Base-by-base conservation (phyloP, 2,329 filamentous ascomycete genomes). In the Fusarium nygamai region DNA sequence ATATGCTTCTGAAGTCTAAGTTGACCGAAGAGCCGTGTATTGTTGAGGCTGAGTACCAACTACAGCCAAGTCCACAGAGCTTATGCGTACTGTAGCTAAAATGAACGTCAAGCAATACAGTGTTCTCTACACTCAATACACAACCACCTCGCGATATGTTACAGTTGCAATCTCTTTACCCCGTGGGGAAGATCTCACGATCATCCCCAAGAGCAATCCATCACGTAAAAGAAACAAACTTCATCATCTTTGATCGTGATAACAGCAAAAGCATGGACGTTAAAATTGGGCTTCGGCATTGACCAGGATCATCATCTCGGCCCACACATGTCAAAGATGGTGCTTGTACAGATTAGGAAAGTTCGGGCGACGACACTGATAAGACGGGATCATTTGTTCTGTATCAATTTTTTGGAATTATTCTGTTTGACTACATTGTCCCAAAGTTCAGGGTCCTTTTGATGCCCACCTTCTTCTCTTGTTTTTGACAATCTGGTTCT, bases 161-260 rank as follows among this genome's bases (percentile, higher is more conserved):
- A 22, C 31, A 48, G n/a, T 57, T 72, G 56, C 43, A 74, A 60
- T 72, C 46, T 56, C 44, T 24, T 61, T 69, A 74, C 72, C 72
- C 72, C 71, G 58, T 74, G 72, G 72, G 71, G 72, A 69, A 74
- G 72, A 69, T 57, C 47, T 43, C 39, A 17, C 24, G 72, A 57
- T 60, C 63, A 74, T 66, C 56, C 14, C 46, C 20, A n/a, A 8
- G 16, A 41, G 54, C 47, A 60, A 56, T 56, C 41, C 44, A 72
- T 72, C 59, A 72, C 69, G 69, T 72, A 72, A 72, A 29, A 44
- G 53, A 48, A 56, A n/a, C 20, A 31, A 41, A 56, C 24, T 47
- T 51, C 44, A 22, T 44, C 22, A 13, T 38, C 27, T 29, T 27
- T 56, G 51, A 11, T 66, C 43, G 48, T 27, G 56, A 71, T 53